Base-by-base conservation (phyloP, 2,329 filamentous ascomycete genomes). In the Diaporthe ampelina region DNA sequence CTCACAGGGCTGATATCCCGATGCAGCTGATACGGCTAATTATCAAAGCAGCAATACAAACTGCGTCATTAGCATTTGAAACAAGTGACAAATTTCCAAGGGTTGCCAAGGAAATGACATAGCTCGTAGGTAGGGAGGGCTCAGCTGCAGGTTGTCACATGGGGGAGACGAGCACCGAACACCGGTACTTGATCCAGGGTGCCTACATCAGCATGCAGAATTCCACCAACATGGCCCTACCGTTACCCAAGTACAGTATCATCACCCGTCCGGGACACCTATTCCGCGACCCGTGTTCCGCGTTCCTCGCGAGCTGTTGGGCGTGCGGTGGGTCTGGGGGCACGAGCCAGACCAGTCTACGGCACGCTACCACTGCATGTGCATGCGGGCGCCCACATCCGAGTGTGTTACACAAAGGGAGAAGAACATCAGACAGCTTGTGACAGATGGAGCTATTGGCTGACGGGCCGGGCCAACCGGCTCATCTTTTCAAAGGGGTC, bases 401-500 rank as follows among this genome's bases (percentile, higher is more conserved):
- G 24, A 15, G 43, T 1, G 11, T 32, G 59, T 63, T 13, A n/a
- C 63, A 40, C 48, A 68, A 54, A 40, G 32, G n/a, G 29, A 13
- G 26, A 37, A 13, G 37, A 43, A 43, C 48, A 24, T 13, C 59
- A 68, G 48, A 37, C 40, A 26, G 63, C 21, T 26, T 54, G 63
- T 54, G 45, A 54, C 45, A 68, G 3, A 2, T 13, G 17, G 21
- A 32, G n/a, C n/a, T 45, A 68, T 68, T 68, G 45, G 63, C 63
- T 54, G 48, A 40, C 48, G 32, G 48, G 1, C 63, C 63, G 63
- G 9, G 48, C 63, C 63, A 54, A 68, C 45, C 63, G 48, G 63
- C 5, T 54, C n/a, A 8, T 26, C 35, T 32, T 5, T 45, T 15
- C 6, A 8, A 10, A 50, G 29, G 29, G 40, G 24, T 45, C 59